Evolutionary conservation across 176 grass and related monocot genomes (phyloP).

Genomic region (Triticum timopheevii): DNA sequence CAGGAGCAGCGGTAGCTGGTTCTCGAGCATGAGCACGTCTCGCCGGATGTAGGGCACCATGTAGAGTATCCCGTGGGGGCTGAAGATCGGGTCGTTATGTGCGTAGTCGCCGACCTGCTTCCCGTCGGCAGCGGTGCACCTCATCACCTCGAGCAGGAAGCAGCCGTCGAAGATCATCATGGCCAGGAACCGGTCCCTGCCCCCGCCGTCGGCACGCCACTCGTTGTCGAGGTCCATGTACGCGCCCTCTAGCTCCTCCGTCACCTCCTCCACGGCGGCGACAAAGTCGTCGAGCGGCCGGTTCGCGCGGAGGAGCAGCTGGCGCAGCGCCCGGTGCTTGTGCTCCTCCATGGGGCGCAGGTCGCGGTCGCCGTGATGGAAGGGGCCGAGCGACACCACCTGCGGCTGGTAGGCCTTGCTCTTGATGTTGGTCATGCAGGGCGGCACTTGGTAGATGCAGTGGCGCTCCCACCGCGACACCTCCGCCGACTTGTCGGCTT

Average conservation of each 20-base stretch:
- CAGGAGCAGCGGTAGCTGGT: conserved; percentile 64
- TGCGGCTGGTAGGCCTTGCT: conserved; percentile 61
- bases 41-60: conserved; percentile 50
- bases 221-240: neutral
- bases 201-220: neutral
- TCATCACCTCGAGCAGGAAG: conserved; percentile 78
- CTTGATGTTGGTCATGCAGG: conserved; percentile 51
- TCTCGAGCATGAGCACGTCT: conserved; percentile 73
- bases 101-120: conserved; percentile 30
- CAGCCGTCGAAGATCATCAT: conserved; percentile 51
- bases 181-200: neutral
- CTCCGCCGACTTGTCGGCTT: conserved; percentile 32
- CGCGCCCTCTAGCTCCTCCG: conserved; percentile 18
- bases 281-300: conserved; percentile 10
- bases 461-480: conserved; percentile 52
- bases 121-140: neutral
- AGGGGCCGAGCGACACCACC: conserved; percentile 73
- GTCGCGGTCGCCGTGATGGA: conserved; percentile 40
- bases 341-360: conserved; percentile 69
- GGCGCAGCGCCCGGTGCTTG: conserved; percentile 53
- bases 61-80: conserved; percentile 55
- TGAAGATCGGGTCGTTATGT: conserved; percentile 68
- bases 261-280: conserved; percentile 12
- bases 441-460: conserved; percentile 66
- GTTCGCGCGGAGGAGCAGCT: conserved; percentile 34